Evolutionary conservation across 1,284 basidiomycete genomes (phyloP).

Genomic region (Cryptococcus hybrid): DNA sequence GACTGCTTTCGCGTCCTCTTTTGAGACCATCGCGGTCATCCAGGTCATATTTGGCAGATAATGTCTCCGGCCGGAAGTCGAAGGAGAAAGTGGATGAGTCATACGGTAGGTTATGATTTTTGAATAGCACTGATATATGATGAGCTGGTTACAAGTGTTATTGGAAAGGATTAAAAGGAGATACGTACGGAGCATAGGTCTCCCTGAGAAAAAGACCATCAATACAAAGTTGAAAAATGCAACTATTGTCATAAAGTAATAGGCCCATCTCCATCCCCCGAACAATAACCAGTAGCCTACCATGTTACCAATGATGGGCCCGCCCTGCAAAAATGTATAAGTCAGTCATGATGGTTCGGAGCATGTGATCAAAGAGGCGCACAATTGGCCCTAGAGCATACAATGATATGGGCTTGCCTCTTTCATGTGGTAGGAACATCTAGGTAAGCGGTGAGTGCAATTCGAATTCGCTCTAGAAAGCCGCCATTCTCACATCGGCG

Average conservation of each 20-base stretch:
- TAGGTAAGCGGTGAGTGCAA: conserved; percentile 1
- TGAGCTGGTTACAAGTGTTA: background rate
- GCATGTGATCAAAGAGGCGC: background rate
- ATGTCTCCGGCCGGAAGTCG: conserved; percentile 14
- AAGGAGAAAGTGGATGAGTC: conserved; percentile 16
- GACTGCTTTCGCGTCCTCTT: conserved; percentile 22
- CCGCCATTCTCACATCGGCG: conserved; percentile 36
- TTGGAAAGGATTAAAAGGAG: conserved; percentile 8
- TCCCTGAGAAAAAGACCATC: conserved; percentile 41
- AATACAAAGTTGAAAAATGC: background rate
- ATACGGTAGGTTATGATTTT: conserved; percentile 27
- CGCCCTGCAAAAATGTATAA: conserved; percentile 16
- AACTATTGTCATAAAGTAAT: conserved; percentile 32
- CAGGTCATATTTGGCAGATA: conserved; percentile 28
- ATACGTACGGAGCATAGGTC: conserved; percentile 43
- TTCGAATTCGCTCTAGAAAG: background rate
- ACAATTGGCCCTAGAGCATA: conserved; percentile 48
- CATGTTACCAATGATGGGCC: conserved; percentile 45
- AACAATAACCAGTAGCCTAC: conserved; percentile 46
- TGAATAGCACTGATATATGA: background rate
- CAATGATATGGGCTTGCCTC: conserved; percentile 43
- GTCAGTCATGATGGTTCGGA: background rate
- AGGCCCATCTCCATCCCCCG: conserved; percentile 47
- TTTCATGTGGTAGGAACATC: conserved; percentile 39
- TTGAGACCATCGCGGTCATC: conserved; percentile 41